Conservation (phyloP, 257 asterid species). For the Anisodus tanguticus region DNA sequence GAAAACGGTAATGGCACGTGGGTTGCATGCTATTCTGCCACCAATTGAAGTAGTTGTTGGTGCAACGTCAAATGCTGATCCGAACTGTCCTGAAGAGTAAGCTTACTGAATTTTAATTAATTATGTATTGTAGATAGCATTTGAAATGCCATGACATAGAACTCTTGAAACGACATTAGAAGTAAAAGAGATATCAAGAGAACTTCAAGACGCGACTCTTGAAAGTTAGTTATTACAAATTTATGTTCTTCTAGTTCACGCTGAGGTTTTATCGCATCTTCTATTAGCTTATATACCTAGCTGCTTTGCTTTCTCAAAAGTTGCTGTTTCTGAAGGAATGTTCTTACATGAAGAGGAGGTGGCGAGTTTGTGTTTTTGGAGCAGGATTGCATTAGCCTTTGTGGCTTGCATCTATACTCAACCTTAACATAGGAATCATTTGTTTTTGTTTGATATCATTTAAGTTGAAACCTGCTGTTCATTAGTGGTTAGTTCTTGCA, state of each 20-base stretch:
- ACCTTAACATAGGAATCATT: neutral
- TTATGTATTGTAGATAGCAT: too few species aligned
- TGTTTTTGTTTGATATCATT: neutral
- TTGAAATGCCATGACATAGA: conserved; percentile 7
- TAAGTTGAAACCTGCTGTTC: conserved; percentile 22
- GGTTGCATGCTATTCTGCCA: conserved; percentile 94
- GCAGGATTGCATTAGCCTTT: neutral
- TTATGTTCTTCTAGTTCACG: neutral
- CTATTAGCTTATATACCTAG: conserved; percentile 14
- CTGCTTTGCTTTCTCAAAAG: neutral
- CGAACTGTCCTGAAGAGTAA: conserved; percentile 80
- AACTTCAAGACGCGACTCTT: conserved; percentile 20
- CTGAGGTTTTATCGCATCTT: neutral
- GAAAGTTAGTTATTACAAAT: neutral
- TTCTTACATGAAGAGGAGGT: neutral
- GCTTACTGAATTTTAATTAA: conserved; percentile 41
- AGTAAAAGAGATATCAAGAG: conserved; percentile 13
- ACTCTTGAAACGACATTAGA: neutral
- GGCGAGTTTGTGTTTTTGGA: conserved; percentile 5
- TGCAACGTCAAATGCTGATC: conserved; percentile 85
- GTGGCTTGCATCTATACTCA: neutral
- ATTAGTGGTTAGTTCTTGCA: neutral
- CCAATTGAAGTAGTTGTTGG: conserved; percentile 91
- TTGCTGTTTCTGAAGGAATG: neutral
- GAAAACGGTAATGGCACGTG: conserved; percentile 98